Evolutionary conservation across 305 asterid species (phyloP), one percentile per base, ranked within the genome.

Genomic region (Nicotiana rustica): DNA sequence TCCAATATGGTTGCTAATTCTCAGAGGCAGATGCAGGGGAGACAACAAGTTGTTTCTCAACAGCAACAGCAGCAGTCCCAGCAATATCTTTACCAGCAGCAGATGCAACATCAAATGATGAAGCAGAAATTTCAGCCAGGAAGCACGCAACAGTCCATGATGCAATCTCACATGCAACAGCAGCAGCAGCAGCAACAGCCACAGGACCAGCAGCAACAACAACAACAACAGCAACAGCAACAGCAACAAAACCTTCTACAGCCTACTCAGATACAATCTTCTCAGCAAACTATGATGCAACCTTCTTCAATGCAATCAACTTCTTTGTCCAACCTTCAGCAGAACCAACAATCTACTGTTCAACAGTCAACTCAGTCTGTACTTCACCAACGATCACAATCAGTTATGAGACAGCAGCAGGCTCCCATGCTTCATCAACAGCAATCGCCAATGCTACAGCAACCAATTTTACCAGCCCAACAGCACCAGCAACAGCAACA

Each of bases 241-340:
- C 85, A 79, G 13, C 89, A 84, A 57, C 85, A 85, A 59, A 94
- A 86, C 85, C 87, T 90, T 57, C 83, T 91, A 83, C 99, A 93
- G 86, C 89, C 93, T 65, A 86, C 88, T 88, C 97, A 91, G 86
- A 89, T 92, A n/a, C 99, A 92, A 88, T 85, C 94, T 71, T 91
- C 97, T 86, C 99, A 96, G 89, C 97, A 92, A 87, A 89, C 90
- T 87, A 93, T 90, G 80, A 90, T 91, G 97, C 99, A 91, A 87
- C 88, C 97, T 76, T 87, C 97, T 77, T 81, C 88, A 81, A 87
- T 96, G 92, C 98, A 96, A 79, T 77, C 96, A 31, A 75, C 94
- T 79, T 86, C 93, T 82, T 88, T 93, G 60, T 84, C 98, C 21
- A 81, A 88, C 82, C 94, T 89, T 82, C 98, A 89, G 84, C 92